These are phyloP conservation scores for Spinacia oleracea DNA, from an alignment of 179 eudicot species.

Conservation along the genomic window DNA sequence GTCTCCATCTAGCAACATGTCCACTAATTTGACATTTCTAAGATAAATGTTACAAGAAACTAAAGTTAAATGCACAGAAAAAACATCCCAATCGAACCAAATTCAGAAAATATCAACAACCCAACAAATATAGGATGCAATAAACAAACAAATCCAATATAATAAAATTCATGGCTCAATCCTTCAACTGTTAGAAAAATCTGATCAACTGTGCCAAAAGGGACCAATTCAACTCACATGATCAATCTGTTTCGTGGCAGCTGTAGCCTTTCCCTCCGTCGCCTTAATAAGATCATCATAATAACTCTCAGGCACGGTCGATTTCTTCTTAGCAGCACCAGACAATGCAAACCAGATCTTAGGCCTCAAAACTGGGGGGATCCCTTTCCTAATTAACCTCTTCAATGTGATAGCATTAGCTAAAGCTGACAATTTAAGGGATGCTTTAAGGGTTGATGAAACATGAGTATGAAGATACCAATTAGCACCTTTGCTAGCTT, in stretches of 20 bases:
- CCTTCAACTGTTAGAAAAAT: background rate
- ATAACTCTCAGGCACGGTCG: conserved; percentile 90
- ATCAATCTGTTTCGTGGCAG: conserved; percentile 95
- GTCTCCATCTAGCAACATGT: background rate
- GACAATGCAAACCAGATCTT: conserved; percentile 91
- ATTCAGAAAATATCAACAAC: background rate
- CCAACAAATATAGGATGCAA: conserved; percentile 4
- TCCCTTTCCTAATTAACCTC: conserved; percentile 84
- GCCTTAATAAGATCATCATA: conserved; percentile 74
- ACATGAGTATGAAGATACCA: conserved; percentile 78
- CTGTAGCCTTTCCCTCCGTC: conserved; percentile 71
- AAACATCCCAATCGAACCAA: background rate
- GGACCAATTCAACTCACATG: conserved; percentile 58
- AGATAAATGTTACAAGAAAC: background rate
- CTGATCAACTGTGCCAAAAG: background rate
- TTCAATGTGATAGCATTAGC: conserved; percentile 75
- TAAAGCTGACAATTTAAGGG: conserved; percentile 69
- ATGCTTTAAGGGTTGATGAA: conserved; percentile 57
- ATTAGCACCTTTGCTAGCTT: conserved; percentile 84
- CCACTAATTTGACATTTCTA: background rate
- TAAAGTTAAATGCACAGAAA: background rate
- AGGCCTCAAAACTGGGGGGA: conserved; percentile 84
- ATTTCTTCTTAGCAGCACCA: conserved; percentile 95
- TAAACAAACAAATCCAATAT: conserved; percentile 2
- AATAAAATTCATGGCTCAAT: background rate